Conservation (phyloP, 1,284 basidiomycete species). For the Vanrija humicola region DNA sequence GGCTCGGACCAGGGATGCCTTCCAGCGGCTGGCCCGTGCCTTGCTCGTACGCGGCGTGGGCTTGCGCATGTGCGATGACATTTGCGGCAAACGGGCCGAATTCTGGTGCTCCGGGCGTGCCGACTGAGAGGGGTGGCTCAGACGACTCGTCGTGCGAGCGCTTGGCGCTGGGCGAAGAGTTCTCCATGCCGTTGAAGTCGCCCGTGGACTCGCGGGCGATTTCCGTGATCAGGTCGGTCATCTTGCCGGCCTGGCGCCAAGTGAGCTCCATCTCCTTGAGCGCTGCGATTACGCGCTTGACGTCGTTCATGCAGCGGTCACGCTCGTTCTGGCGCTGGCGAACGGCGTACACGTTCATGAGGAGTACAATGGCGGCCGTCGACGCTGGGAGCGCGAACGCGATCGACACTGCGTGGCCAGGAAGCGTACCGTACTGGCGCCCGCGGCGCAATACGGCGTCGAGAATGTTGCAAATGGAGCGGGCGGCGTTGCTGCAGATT, state of each 20-base stretch:
- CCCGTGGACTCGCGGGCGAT: constrained; percentile 16
- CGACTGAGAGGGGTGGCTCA: neutral
- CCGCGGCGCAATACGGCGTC: constrained; percentile 51
- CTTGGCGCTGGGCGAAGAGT: constrained; percentile 1
- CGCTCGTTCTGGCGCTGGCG: constrained; percentile 59
- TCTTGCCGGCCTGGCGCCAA: constrained; percentile 49
- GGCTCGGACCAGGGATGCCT: too few relatives aligned
- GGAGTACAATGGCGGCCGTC: constrained; percentile 62
- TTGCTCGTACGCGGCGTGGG: neutral
- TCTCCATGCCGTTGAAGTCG: neutral
- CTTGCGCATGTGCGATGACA: constrained; percentile 4
- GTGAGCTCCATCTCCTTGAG: constrained; percentile 56
- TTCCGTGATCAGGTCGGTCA: constrained; percentile 38
- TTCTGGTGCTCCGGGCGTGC: constrained; percentile 13
- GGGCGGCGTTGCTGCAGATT: constrained; percentile 77
- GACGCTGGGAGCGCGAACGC: constrained; percentile 53
- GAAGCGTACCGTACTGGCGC: constrained; percentile 39
- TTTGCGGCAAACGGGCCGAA: neutral
- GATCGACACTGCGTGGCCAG: constrained; percentile 46
- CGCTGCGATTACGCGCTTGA: constrained; percentile 64
- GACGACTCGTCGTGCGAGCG: constrained; percentile 7
- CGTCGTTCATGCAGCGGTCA: constrained; percentile 63
- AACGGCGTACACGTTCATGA: constrained; percentile 70
- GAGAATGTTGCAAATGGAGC: constrained; percentile 69
- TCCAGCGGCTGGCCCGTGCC: too few relatives aligned